Evolutionary conservation across 805 yeast species (phyloP).

Genomic region (Suhomyces sp.): DNA sequence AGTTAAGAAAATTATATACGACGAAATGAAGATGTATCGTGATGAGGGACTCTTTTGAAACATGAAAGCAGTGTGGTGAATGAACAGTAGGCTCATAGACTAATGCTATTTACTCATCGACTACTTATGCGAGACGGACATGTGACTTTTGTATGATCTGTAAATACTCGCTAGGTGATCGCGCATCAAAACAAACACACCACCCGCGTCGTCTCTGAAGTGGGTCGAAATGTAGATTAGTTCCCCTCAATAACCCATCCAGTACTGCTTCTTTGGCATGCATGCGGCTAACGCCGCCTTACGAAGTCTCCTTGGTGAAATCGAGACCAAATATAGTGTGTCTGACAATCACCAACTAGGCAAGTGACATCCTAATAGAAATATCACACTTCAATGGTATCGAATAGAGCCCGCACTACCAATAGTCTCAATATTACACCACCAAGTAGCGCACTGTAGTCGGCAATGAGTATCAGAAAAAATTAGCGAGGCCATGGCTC

Average conservation of each 20-base stretch:
- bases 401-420: constrained; percentile 74
- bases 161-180: background rate
- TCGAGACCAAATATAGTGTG: constrained; percentile 24
- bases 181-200: background rate
- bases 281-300: constrained; percentile 33
- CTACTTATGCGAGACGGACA: background rate
- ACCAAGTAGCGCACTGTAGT: constrained; percentile 35
- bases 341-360: constrained; percentile 39
- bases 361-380: constrained; percentile 49
- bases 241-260: constrained; percentile 61
- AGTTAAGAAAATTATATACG: background rate
- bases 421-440: constrained; percentile 50
- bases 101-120: background rate
- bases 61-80: background rate
- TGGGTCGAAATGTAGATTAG: constrained; percentile 53
- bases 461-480: constrained; percentile 40
- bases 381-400: constrained; percentile 71
- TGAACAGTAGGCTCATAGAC: background rate
- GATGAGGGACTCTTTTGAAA: background rate
- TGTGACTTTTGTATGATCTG: background rate
- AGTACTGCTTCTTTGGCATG: constrained; percentile 42
- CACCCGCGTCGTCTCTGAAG: constrained; percentile 2
- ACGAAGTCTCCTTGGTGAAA: constrained; percentile 35
- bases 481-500: constrained; percentile 59
- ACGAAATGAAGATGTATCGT: background rate